Base-by-base conservation (phyloP, 371 early-diverging fungal genomes). In the Saksenaea oblongispora region DNA sequence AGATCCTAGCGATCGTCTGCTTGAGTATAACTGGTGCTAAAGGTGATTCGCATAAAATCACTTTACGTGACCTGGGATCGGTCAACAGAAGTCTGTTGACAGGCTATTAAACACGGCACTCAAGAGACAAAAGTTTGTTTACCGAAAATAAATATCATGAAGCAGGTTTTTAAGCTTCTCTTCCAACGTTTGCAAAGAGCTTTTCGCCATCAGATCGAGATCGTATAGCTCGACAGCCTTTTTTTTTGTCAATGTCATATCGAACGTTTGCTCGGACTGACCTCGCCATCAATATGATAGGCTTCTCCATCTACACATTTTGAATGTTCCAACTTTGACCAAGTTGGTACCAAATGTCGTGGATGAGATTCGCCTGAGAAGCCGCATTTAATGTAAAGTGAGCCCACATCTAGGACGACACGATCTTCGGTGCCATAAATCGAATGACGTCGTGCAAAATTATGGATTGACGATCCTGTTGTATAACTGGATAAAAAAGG, bases 341-440 rank as follows among this genome's bases (percentile, higher is more conserved):
- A 78, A 41, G 90, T 82, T 0, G 89, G 85, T 13, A 90, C 69
- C 31, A 87, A 78, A 62, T 89, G 87, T 31, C 93, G 81, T 14
- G 97, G 97, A 36, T 84, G 80, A 18, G 90, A 75, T 72, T 95
- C 96, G 26, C 95, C 94, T 17, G 94, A 92, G 73, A 93, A 92
- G 0, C 97, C 97, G 68, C 91, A 91, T 41, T 93, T 92, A 63
- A 95, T 82, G 65, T 90, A 90, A 18, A 87, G 72, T 0, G 93
- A 87, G 10, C 95, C 95, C 63, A 96, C 80, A 71, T 95, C 95
- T 14, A 96, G 82, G 9, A 96, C 91, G 28, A 95, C 87, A 28
- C 92, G 85, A 64, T 95, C 95, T 74, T 93, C 95, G 34, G 89
- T 84, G 41, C 80, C 79, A 64, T 89, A 90, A 54, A 89, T 87